Base-by-base conservation (phyloP, 2,329 filamentous ascomycete species). In the Didymella arachidicola region DNA sequence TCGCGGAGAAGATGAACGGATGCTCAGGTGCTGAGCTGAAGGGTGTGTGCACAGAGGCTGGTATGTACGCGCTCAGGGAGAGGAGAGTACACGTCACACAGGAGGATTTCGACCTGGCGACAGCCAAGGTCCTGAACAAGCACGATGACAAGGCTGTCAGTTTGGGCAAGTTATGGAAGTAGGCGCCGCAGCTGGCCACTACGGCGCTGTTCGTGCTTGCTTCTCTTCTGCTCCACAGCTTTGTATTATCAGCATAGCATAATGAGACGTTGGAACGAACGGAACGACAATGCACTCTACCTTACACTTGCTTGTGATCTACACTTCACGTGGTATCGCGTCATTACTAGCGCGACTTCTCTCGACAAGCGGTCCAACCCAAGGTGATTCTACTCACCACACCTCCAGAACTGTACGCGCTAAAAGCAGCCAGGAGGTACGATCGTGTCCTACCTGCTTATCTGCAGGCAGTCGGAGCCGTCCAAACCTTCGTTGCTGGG, bases 1-100 rank as follows among this genome's bases (percentile, higher is more conserved):
- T 98, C 71, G 95, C 95, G 29, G 95, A 99, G 84, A 98, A 98
- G 87, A 99, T 99, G 95, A 97, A 97, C 74, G 95, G 95, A 50
- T 99, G 95, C 80, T 97, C 93, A 3, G 95, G 95, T 61, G 95
- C 95, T 53, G 95, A 99, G 81, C 81, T 99, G 70, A 99, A 99
- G 87, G 95, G 95, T 82, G 95, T 99, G 46, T 99, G 95, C 79
- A 99, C 95, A 44, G 95, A 99, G 80, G 93, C 95, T 2, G 95
- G 95, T 72, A 99, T 99, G 95, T 99, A 95, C 76, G 95, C 95
- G 14, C 84, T 99, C 65, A 89, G 95, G 69, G 95, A 99, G 82
- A 86, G 95, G 75, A 89, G 95, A 80, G 94, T 99, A 59, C 95
- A 99, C 78, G 95, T 99, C 67, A 99, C 95, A 36, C 95, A 99